These are phyloP conservation scores for Cladobotryum mycophilum DNA, from an alignment of 2,329 filamentous ascomycete species.

Conservation along the genomic window DNA sequence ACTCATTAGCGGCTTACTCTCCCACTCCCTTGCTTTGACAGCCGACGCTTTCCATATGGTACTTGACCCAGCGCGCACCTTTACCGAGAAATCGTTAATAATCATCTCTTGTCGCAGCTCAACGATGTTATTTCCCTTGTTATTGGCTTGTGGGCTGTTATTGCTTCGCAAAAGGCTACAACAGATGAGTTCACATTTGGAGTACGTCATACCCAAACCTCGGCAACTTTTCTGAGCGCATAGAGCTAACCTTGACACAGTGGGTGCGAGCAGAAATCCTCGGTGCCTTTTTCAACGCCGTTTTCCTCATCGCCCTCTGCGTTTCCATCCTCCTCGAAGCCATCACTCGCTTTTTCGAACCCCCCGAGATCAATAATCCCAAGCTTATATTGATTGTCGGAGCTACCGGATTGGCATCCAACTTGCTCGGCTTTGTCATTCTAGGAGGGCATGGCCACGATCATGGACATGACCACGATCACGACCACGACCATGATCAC, in stretches of 20 bases:
- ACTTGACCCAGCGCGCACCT: constrained; percentile 20
- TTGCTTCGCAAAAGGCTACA: constrained; percentile 73
- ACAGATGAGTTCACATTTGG: constrained; percentile 95
- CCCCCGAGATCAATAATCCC: constrained; percentile 79
- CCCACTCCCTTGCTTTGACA: constrained; percentile 86
- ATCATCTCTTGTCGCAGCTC: constrained; percentile 46
- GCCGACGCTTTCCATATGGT: constrained; percentile 99
- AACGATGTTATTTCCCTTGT: constrained; percentile 95
- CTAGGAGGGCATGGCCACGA: constrained; percentile 90
- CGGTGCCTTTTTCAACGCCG: constrained; percentile 92
- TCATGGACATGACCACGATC: constrained; percentile 51
- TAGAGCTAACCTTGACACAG: constrained; percentile 37
- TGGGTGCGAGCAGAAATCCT: constrained; percentile 97
- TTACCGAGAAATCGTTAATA: background rate
- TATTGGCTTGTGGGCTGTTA: constrained; percentile 93
- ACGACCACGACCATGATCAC: constrained; percentile 34
- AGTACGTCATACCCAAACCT: constrained; percentile 43
- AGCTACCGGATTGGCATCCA: constrained; percentile 76
- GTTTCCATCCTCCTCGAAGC: constrained; percentile 95
- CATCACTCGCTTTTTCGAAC: constrained; percentile 84
- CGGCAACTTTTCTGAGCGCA: background rate
- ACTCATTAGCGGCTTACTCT: constrained; percentile 75
- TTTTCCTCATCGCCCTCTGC: constrained; percentile 94
- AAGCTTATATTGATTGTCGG: constrained; percentile 86
- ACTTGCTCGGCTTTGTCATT: constrained; percentile 80